A percentile compares a stretch with the other conserved stretches of the same genome.
Conservation (phyloP, 2,329 filamentous ascomycete species). For the Colletotrichum aenigma region DNA sequence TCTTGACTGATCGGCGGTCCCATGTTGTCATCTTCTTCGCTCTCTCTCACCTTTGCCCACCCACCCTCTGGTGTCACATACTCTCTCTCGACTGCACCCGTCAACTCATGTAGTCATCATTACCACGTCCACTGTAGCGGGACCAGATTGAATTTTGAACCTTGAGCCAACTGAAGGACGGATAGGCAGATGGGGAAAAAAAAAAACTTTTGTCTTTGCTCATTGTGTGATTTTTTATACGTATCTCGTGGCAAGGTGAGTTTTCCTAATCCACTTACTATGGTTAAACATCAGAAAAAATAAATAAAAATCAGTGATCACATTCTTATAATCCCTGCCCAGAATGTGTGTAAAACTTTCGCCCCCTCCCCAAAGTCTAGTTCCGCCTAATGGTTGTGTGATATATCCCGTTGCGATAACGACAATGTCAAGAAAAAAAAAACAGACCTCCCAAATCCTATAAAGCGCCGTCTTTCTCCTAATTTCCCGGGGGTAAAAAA, state of each 20-base stretch:
- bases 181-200: neutral
- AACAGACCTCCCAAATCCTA: neutral
- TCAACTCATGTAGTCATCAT: neutral
- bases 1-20: neutral
- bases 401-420: neutral
- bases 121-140: neutral
- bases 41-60: neutral
- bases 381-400: slow-evolving; percentile 3
- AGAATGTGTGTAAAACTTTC: slow-evolving; percentile 8
- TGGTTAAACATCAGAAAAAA: slow-evolving; percentile 5
- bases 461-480: slow-evolving; percentile 18
- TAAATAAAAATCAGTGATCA: neutral
- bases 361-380: slow-evolving; percentile 3
- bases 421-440: neutral
- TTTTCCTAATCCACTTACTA: neutral
- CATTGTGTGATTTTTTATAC: neutral
- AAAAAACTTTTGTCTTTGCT: neutral
- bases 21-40: neutral
- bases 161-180: neutral
- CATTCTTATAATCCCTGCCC: slow-evolving; percentile 11
- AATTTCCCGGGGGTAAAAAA: neutral
- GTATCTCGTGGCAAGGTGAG: neutral
- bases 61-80: neutral
- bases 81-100: neutral
- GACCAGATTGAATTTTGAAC: neutral